Percentiles rank a stretch among this genome's conserved stretches.
These are phyloP conservation scores for Madurella fahalii DNA, from an alignment of 2,329 filamentous ascomycete species.

Conservation along the genomic window DNA sequence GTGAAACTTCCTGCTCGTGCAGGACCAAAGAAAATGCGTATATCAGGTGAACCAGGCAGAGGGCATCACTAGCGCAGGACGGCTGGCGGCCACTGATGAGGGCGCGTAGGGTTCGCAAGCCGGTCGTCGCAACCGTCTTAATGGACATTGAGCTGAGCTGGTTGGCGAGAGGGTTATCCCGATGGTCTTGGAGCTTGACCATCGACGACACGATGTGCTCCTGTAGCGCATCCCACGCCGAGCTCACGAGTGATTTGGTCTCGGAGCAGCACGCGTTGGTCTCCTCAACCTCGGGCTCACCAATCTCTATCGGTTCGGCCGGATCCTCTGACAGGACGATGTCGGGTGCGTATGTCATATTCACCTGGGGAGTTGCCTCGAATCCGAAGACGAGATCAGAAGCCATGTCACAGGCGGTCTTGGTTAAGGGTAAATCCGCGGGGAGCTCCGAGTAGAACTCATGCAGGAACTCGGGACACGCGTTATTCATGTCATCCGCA, in stretches of 20 bases:
- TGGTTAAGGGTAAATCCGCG: constrained; percentile 31
- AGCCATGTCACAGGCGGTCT: constrained; percentile 21
- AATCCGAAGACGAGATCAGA: constrained; percentile 36
- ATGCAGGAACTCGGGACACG: constrained; percentile 29
- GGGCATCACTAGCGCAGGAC: constrained; percentile 39
- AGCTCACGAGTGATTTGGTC: constrained; percentile 38
- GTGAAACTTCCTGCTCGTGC: constrained; percentile 38
- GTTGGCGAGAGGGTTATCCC: constrained; percentile 40
- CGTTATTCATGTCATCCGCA: constrained; percentile 24
- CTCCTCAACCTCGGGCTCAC: constrained; percentile 17
- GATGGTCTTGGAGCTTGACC: constrained; percentile 38
- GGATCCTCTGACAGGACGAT: constrained; percentile 34
- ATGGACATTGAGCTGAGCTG: constrained; percentile 39
- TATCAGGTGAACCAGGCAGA: constrained; percentile 50
- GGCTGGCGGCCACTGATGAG: constrained; percentile 38
- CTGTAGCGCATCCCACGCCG: constrained; percentile 43
- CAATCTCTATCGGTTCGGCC: constrained; percentile 19
- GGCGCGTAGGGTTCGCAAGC: constrained; percentile 39
- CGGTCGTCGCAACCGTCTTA: constrained; percentile 37
- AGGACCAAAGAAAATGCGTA: constrained; percentile 48
- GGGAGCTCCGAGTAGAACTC: constrained; percentile 40
- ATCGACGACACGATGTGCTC: constrained; percentile 44
- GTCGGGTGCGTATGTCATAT: constrained; percentile 35
- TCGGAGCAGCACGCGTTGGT: constrained; percentile 29
- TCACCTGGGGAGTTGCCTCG: neutral